phyloP scores from a whole-genome alignment of 768 basidiomycete species.

The Rhizopogon sp. region DNA sequence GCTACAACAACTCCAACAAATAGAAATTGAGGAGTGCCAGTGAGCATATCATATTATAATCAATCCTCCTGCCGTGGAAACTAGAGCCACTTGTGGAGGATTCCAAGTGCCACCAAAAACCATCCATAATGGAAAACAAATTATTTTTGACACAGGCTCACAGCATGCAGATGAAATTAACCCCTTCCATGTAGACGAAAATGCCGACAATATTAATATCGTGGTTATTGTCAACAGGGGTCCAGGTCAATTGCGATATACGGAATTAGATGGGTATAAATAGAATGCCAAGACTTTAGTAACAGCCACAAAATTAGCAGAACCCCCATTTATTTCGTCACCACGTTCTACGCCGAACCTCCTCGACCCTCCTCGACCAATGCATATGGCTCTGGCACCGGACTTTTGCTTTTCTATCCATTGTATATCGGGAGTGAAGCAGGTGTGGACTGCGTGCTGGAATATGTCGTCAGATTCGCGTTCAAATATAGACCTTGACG shows the following conservation, averaged over 20 bases:
- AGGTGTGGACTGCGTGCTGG: background rate
- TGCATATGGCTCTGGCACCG: too few species aligned
- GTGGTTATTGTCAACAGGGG: background rate
- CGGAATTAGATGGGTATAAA: conserved; percentile 2
- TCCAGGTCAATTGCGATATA: background rate
- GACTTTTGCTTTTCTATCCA: background rate
- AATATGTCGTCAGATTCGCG: conserved; percentile 6
- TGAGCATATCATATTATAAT: too few species aligned
- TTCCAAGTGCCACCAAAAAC: too few species aligned
- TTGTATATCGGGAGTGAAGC: background rate
- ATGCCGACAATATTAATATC: too few species aligned
- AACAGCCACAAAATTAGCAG: background rate
- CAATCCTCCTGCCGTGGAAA: too few species aligned
- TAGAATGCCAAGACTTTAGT: conserved; percentile 1
- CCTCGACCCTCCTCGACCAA: background rate
- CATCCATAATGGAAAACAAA: too few species aligned
- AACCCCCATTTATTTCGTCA: background rate
- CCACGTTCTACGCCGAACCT: background rate
- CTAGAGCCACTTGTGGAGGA: too few species aligned
- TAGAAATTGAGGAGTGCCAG: too few species aligned
- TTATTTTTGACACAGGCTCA: too few species aligned
- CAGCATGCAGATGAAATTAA: background rate
- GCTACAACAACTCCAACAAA: too few species aligned
- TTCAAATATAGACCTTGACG: conserved; percentile 16
- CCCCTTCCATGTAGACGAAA: background rate